A percentile compares a stretch with the other conserved stretches of the same genome.
Conservation (phyloP, 1,284 basidiomycete genomes). For the Ceratobasidium sp. region DNA sequence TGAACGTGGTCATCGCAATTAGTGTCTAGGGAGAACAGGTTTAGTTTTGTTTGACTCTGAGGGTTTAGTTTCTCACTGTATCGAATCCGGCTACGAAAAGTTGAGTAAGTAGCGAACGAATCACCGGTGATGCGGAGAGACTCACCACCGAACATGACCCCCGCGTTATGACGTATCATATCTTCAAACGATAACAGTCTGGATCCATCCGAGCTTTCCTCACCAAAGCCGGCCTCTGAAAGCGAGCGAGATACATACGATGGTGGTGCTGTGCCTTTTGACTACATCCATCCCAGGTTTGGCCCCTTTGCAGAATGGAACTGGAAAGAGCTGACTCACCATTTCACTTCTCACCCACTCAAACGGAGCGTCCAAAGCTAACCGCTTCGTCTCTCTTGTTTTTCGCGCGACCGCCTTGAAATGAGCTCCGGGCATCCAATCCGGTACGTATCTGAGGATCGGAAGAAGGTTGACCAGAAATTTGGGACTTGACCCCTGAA, state of each 20-base stretch:
- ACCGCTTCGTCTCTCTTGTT: neutral
- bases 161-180: constrained; percentile 18
- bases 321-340: neutral
- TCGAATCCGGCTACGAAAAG: constrained; percentile 13
- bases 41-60: neutral
- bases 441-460: constrained; percentile 23
- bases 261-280: constrained; percentile 20
- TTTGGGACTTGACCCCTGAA: neutral
- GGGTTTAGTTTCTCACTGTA: constrained; percentile 7
- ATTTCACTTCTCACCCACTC: constrained; percentile 38
- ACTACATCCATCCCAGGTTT: neutral
- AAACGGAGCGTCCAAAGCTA: constrained; percentile 18
- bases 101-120: neutral
- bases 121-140: neutral
- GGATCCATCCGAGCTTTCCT: neutral
- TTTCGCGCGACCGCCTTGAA: constrained; percentile 26
- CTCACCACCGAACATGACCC: constrained; percentile 37
- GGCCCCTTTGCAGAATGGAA: neutral
- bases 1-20: constrained; percentile 15
- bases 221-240: constrained; percentile 5
- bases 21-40: constrained; percentile 1
- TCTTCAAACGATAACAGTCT: constrained; percentile 14
- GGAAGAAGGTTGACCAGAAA: constrained; percentile 38
- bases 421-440: constrained; percentile 42
- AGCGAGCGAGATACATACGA: constrained; percentile 38